Evolutionary conservation across 2,329 filamentous ascomycete species (phyloP).

Genomic region (Neurospora sp.): DNA sequence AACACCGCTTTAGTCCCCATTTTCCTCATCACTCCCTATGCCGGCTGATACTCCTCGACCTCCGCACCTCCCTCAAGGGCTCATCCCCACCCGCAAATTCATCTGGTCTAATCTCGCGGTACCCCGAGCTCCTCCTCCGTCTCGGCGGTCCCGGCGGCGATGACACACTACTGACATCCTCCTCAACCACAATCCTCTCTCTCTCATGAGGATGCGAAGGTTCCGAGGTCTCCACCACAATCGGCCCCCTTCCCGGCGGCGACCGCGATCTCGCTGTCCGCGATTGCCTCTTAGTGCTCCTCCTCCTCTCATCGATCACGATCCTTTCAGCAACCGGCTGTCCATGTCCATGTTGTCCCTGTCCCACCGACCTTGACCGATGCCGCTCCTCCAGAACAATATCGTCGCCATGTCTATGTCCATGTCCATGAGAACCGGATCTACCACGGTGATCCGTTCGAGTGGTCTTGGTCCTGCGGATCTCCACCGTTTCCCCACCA

Average conservation of each 20-base stretch:
- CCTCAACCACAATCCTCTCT: constrained; percentile 27
- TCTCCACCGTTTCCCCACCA: constrained; percentile 20
- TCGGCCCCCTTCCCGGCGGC: constrained; percentile 7
- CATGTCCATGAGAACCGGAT: background rate
- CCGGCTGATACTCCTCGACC: constrained; percentile 23
- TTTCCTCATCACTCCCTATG: constrained; percentile 9
- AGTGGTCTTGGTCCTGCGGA: constrained; percentile 9
- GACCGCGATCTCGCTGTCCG: constrained; percentile 9
- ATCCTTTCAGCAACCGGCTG: constrained; percentile 15
- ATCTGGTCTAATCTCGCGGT: constrained; percentile 24
- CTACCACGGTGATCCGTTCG: constrained; percentile 1
- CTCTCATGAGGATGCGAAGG: constrained; percentile 14
- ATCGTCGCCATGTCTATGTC: background rate
- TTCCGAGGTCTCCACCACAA: constrained; percentile 11
- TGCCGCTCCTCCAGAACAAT: constrained; percentile 3
- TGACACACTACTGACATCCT: constrained; percentile 13
- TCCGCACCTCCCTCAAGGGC: constrained; percentile 22
- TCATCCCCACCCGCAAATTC: constrained; percentile 22
- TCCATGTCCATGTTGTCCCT: constrained; percentile 1
- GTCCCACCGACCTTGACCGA: constrained; percentile 19
- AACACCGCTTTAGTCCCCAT: background rate
- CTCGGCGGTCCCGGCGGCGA: constrained; percentile 17
- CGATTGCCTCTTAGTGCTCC: background rate
- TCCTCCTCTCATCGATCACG: constrained; percentile 9
- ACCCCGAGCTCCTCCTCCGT: constrained; percentile 17